Conservation (phyloP, 164 flowering plant genomes). For the Protea cynaroides region DNA sequence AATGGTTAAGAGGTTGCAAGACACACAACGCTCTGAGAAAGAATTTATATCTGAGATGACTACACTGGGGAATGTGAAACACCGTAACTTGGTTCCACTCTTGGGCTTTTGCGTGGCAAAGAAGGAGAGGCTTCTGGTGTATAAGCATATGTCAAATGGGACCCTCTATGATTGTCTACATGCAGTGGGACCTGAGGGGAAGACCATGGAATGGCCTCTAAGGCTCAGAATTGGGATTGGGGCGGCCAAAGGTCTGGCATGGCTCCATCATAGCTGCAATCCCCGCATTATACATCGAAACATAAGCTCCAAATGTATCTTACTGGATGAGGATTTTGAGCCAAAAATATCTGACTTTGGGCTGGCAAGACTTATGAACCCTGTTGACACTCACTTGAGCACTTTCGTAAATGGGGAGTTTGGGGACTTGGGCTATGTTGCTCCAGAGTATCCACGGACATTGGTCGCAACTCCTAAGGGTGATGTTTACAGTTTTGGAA, state of each 20-base stretch:
- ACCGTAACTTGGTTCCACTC: slow-evolving; percentile 20
- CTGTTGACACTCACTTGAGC: slow-evolving; percentile 12
- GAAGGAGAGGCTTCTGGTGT: slow-evolving; percentile 34
- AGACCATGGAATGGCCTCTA: slow-evolving; percentile 16
- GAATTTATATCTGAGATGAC: slow-evolving; percentile 20
- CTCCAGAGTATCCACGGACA: slow-evolving; percentile 22
- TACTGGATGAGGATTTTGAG: slow-evolving; percentile 19
- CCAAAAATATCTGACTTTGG: slow-evolving; percentile 23
- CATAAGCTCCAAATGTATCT: slow-evolving; percentile 21
- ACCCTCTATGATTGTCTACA: slow-evolving; percentile 24
- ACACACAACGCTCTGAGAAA: slow-evolving; percentile 17
- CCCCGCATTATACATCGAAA: slow-evolving; percentile 18
- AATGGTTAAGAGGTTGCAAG: slow-evolving; percentile 21
- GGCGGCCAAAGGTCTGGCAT: slow-evolving; percentile 21
- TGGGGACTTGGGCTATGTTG: slow-evolving; percentile 23
- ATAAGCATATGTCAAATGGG: slow-evolving; percentile 29
- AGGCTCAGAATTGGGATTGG: slow-evolving; percentile 19
- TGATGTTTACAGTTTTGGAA: slow-evolving; percentile 24
- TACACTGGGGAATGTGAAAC: slow-evolving; percentile 17
- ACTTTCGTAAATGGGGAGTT: slow-evolving; percentile 21
- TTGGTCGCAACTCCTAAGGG: slow-evolving; percentile 22
- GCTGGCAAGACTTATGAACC: slow-evolving; percentile 23
- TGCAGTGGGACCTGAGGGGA: slow-evolving; percentile 2
- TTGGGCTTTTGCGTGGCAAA: slow-evolving; percentile 32
- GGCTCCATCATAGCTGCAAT: slow-evolving; percentile 24